Conservation (phyloP, 345 rosid species). For the Citrus australasica region DNA sequence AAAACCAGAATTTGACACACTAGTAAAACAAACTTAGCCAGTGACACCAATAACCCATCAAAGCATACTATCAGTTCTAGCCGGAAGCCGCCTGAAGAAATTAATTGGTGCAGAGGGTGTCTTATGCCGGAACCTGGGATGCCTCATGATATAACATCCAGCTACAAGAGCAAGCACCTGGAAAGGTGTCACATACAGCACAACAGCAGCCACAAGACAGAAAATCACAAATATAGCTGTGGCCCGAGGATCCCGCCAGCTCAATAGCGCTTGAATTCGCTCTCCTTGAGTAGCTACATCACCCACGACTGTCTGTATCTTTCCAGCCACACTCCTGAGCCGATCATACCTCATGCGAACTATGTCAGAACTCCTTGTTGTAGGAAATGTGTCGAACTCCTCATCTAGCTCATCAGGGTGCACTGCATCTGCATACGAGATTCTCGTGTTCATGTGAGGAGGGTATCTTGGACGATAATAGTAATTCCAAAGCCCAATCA, state of each 20-base stretch:
- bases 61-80: slow-evolving; percentile 80
- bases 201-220: slow-evolving; percentile 64
- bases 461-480: slow-evolving; percentile 71
- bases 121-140: slow-evolving; percentile 75
- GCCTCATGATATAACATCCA: slow-evolving; percentile 75
- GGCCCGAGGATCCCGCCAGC: slow-evolving; percentile 97
- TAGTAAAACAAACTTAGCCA: slow-evolving; percentile 1
- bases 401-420: slow-evolving; percentile 85
- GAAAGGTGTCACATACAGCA: slow-evolving; percentile 72
- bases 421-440: slow-evolving; percentile 68
- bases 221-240: slow-evolving; percentile 61
- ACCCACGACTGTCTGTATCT: slow-evolving; percentile 82
- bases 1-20: slow-evolving; percentile 14
- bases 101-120: slow-evolving; percentile 65
- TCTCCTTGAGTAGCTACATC: slow-evolving; percentile 96
- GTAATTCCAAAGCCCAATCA: slow-evolving; percentile 83
- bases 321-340: slow-evolving; percentile 74
- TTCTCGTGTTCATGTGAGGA: slow-evolving; percentile 83
- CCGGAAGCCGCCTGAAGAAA: slow-evolving; percentile 84
- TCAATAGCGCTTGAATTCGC: slow-evolving; percentile 65
- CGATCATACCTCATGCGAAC: slow-evolving; percentile 78
- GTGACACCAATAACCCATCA: slow-evolving; percentile 18
- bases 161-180: slow-evolving; percentile 55
- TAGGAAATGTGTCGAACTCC: slow-evolving; percentile 85
- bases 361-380: slow-evolving; percentile 39